Evolutionary conservation across 805 yeast genomes (phyloP), one percentile per base, ranked within the genome.

Genomic region (Candida dendrica): DNA sequence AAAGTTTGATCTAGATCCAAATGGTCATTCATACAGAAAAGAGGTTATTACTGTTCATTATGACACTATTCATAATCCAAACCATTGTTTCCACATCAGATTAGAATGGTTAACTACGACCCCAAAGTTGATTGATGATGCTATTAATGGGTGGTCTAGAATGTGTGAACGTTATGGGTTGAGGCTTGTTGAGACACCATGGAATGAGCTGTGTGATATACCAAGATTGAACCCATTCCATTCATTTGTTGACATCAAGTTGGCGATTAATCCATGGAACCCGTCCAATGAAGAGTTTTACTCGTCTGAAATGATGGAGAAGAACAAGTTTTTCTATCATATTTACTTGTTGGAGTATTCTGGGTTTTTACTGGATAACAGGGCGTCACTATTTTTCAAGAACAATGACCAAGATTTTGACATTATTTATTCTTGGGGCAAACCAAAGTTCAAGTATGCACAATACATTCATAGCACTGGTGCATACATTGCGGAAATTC

Each of bases 31-130:
- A 0, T 79, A 79, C 59, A 76, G 89, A 42, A 83, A 84, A 0
- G 98, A 93, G 51, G 61, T 80, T 3, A 69, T 89, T 36, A 78
- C 79, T 6, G 88, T 93, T 1, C 97, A 91, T 61, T 86, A 87
- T 55, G 99, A 93, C 58, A 73, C 81, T 36, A 90, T 90, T 3
- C 96, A 89, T 59, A 91, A 90, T 56, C 96, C 97, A 0, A 91
- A 85, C 50, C 95, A 90, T 53, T 90, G 97, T 56, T 93, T 81
- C 65, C 98, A 91, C 55, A 74, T 93, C 27, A 69, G 96, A 37
- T 60, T 91, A 13, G 97, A 93, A 58, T 93, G 99, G 99, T 65
- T 91, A 27, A 87, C 84, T 46, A 80, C 95, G 0, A 88, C 98
- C 0, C 84, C 95, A 2, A 85, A 84, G 56, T 65, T 86, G 27